Evolutionary conservation across 768 basidiomycete genomes (phyloP), one percentile per base, ranked within the genome.

Genomic region (Tephrocybe sp.): DNA sequence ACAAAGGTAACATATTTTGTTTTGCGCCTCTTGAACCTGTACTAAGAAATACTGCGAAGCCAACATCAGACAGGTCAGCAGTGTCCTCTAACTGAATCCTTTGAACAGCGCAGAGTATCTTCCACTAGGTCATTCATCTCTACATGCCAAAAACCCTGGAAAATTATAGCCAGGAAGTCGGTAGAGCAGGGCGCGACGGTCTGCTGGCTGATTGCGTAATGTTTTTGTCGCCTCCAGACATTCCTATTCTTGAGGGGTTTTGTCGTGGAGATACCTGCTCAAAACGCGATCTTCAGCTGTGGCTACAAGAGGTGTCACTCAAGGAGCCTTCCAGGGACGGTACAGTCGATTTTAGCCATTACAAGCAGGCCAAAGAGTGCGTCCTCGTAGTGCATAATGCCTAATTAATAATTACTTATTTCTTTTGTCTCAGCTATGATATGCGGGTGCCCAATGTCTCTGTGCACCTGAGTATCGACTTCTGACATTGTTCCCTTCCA

Each of bases 181-280:
- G 56, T 10, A 48, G 56, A 39, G 56, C 56, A n/a, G 56, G 56
- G 2, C 56, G 56, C 36, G 56, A 57, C 46, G 56, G 56, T 12
- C 32, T 51, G 4, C 38, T 37, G 33, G 77, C 79, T 10, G 65
- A 64, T 6, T 80, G 78, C 62, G 56, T 71, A 14, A 69, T 79
- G 69, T 76, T 76, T 57, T 67, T 79, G 8, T 70, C 66, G 9
- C 61, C 72, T 2, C 43, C 56, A 3, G 79, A 81, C 55, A 67
- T 78, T 9, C 73, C 76, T 1, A 63, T 75, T 25, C 63, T 81
- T 18, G 75, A 81, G 55, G 74, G 76, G 10, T 79, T 80, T 53
- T 67, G 62, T 18, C 70, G 78, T 1, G 78, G 77, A 0, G 76
- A 80, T 57, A 80, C 76, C 0, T 75, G 74, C 43, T 63, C 69